Conservation (phyloP, 768 basidiomycete species). For the Boletus pseudopeckii region DNA sequence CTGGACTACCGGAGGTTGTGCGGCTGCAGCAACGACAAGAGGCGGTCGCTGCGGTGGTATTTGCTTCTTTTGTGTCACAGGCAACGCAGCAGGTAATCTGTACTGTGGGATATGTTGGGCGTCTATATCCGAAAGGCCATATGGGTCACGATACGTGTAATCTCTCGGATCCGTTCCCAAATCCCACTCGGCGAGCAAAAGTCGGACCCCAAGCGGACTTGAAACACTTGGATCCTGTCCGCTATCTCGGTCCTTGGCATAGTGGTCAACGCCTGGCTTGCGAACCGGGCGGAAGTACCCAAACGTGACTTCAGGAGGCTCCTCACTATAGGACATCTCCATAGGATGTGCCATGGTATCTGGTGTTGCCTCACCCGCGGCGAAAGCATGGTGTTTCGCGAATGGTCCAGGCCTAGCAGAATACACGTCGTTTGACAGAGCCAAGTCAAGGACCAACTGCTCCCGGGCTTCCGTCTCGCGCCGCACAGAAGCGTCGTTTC, state of each 20-base stretch:
- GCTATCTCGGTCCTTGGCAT: slow-evolving; percentile 17
- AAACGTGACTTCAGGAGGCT: slow-evolving; percentile 58
- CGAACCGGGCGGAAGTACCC: slow-evolving; percentile 55
- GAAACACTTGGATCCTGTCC: slow-evolving; percentile 22
- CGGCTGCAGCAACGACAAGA: slow-evolving; percentile 33
- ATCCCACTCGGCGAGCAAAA: slow-evolving; percentile 69
- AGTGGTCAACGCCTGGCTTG: slow-evolving; percentile 29
- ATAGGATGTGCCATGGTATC: slow-evolving; percentile 21
- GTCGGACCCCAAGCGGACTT: slow-evolving; percentile 52
- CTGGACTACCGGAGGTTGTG: slow-evolving; percentile 19
- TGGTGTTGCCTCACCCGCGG: slow-evolving; percentile 6
- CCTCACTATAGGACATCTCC: slow-evolving; percentile 49
- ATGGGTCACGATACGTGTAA: slow-evolving; percentile 56
- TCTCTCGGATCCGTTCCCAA: slow-evolving; percentile 47
- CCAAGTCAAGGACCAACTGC: slow-evolving; percentile 61
- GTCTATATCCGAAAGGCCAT: slow-evolving; percentile 35
- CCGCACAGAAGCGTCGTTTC: slow-evolving; percentile 39
- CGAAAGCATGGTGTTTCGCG: slow-evolving; percentile 16
- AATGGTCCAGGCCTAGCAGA: slow-evolving; percentile 40
- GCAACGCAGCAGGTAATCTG: neutral
- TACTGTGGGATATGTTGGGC: slow-evolving; percentile 10
- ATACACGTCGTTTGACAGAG: slow-evolving; percentile 56
- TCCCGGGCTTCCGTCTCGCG: slow-evolving; percentile 56
- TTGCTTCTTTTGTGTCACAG: slow-evolving; percentile 22
- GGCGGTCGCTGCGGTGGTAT: slow-evolving; percentile 36